Conservation (phyloP, 768 basidiomycete species). For the Royoungia palumana region DNA sequence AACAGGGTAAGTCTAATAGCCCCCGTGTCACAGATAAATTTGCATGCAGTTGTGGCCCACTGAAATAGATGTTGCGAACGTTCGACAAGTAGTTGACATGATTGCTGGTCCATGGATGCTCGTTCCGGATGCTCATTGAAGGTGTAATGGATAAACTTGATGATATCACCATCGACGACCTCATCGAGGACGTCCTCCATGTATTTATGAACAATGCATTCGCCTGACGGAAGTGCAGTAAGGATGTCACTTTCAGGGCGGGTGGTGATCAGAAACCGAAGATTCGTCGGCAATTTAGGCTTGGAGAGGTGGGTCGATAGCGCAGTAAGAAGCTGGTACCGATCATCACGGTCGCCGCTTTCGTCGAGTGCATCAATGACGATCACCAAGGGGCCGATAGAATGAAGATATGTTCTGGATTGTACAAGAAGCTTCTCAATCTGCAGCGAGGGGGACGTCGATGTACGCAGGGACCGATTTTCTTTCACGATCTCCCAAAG, state of each 20-base stretch:
- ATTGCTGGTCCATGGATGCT: not conserved
- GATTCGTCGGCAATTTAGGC: too few species aligned
- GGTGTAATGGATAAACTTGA: not conserved
- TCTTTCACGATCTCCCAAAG: too few species aligned
- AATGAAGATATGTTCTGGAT: slow-evolving; percentile 10
- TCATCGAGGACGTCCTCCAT: slow-evolving; percentile 7
- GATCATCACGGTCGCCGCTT: slow-evolving; percentile 5
- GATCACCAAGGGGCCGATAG: slow-evolving; percentile 23
- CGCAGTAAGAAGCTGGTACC: slow-evolving; percentile 1
- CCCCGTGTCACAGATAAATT: slow-evolving; percentile 9
- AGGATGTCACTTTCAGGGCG: not conserved
- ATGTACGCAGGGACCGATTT: too few species aligned
- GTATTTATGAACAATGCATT: slow-evolving; percentile 5
- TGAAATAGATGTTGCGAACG: slow-evolving; percentile 19
- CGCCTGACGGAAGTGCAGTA: slow-evolving; percentile 10
- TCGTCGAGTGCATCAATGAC: slow-evolving; percentile 28
- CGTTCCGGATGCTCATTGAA: not conserved
- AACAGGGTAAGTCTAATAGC: not conserved
- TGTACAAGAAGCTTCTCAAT: too few species aligned
- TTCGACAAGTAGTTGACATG: slow-evolving; percentile 9
- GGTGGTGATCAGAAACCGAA: too few species aligned
- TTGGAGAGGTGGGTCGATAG: too few species aligned
- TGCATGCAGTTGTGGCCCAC: slow-evolving; percentile 22
- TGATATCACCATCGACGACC: not conserved
- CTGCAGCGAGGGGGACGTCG: too few species aligned